Percentiles rank a stretch among this genome's conserved stretches.
These are phyloP conservation scores for Venturia effusa DNA, from an alignment of 2,329 filamentous ascomycete species.

Conservation along the genomic window DNA sequence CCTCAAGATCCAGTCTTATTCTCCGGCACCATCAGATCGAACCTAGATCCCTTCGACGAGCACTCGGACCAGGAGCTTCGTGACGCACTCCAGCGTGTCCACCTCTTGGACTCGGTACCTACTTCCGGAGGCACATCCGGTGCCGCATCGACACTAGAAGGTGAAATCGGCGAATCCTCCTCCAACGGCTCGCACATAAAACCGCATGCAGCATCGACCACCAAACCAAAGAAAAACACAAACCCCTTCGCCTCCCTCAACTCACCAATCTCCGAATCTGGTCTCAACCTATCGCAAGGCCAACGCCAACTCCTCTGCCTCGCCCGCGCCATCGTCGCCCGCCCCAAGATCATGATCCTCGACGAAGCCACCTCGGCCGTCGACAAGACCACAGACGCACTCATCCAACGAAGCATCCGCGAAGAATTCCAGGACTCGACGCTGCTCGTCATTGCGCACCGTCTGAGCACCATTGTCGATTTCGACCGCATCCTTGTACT, in stretches of 20 bases:
- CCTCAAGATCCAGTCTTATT: slow-evolving; percentile 77
- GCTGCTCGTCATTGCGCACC: slow-evolving; percentile 14
- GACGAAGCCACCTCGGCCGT: slow-evolving; percentile 73
- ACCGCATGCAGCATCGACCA: not conserved
- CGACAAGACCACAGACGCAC: slow-evolving; percentile 63
- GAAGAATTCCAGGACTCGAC: slow-evolving; percentile 26
- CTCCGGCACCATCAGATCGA: slow-evolving; percentile 64
- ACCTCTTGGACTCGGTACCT: slow-evolving; percentile 39
- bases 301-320: slow-evolving; percentile 18
- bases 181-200: not conserved
- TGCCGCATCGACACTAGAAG: not conserved
- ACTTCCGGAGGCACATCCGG: not conserved
- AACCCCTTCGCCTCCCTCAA: slow-evolving; percentile 15
- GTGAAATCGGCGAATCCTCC: not conserved
- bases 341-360: slow-evolving; percentile 67
- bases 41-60: slow-evolving; percentile 66
- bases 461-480: slow-evolving; percentile 13
- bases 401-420: slow-evolving; percentile 64
- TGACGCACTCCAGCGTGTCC: slow-evolving; percentile 59
- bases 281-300: slow-evolving; percentile 16
- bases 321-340: slow-evolving; percentile 20
- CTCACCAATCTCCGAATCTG: slow-evolving; percentile 14
- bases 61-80: slow-evolving; percentile 58
- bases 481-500: slow-evolving; percentile 13
- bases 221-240: slow-evolving; percentile 11